phyloP scores from a whole-genome alignment of 441 rosid species.

The Macaranga tanarius region DNA sequence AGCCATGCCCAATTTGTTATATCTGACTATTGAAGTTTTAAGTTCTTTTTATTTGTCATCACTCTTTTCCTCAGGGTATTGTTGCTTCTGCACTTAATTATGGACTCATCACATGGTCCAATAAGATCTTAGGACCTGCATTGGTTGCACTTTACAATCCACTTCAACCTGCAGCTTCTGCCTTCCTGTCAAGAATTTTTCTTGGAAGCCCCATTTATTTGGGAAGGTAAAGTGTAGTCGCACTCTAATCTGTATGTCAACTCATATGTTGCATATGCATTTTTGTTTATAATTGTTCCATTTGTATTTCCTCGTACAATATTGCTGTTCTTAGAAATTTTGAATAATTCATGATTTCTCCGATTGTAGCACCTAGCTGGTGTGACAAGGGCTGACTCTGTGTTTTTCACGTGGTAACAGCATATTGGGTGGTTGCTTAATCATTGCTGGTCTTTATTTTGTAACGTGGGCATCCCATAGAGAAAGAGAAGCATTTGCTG shows the following conservation, averaged over 20 bases:
- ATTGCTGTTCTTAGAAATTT: neutral
- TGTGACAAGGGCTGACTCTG: slow-evolving; percentile 24
- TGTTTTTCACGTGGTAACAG: slow-evolving; percentile 36
- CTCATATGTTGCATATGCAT: neutral
- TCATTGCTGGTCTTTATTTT: slow-evolving; percentile 76
- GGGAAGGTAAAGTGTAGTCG: slow-evolving; percentile 63
- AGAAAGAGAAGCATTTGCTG: slow-evolving; percentile 44
- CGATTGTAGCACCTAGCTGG: neutral
- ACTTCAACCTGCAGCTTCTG: slow-evolving; percentile 93
- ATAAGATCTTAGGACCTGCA: slow-evolving; percentile 92
- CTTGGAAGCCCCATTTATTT: slow-evolving; percentile 87
- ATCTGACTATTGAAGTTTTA: neutral
- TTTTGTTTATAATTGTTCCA: neutral
- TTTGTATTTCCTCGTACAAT: neutral
- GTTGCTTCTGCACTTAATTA: slow-evolving; percentile 87
- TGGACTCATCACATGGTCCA: slow-evolving; percentile 92
- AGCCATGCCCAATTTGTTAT: neutral
- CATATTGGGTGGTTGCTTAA: slow-evolving; percentile 77
- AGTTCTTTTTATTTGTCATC: slow-evolving; percentile 1
- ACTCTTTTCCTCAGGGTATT: slow-evolving; percentile 51
- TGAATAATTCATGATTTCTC: neutral
- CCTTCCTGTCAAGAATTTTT: slow-evolving; percentile 78
- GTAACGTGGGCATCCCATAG: slow-evolving; percentile 92
- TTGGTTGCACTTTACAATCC: slow-evolving; percentile 96
- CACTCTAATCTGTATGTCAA: neutral